phyloP scores from a whole-genome alignment of 2,329 filamentous ascomycete species.

The Cladosporium sp. region DNA sequence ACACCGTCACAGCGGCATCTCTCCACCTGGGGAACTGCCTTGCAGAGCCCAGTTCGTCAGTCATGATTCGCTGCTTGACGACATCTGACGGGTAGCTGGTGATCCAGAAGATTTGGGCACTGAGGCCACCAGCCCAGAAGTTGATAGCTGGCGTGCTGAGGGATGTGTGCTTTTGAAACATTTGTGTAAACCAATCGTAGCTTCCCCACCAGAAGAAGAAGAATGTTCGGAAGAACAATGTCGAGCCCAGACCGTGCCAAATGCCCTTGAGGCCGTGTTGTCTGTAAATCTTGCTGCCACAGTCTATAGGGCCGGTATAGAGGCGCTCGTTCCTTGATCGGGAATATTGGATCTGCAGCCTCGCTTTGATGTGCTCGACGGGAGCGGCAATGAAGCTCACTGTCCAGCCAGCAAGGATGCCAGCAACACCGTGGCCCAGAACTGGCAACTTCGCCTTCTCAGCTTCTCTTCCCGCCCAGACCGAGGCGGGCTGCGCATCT shows the following conservation, averaged over 20 bases:
- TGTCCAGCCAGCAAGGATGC: constrained; percentile 79
- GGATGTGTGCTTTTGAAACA: constrained; percentile 61
- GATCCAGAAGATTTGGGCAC: constrained; percentile 92
- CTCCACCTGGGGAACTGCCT: constrained; percentile 71
- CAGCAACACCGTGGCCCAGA: constrained; percentile 81
- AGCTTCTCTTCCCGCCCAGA: constrained; percentile 28
- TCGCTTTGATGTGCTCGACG: constrained; percentile 91
- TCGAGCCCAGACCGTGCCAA: constrained; percentile 81
- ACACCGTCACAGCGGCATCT: constrained; percentile 74
- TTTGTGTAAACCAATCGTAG: constrained; percentile 77
- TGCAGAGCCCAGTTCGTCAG: constrained; percentile 76
- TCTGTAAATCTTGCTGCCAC: constrained; percentile 60
- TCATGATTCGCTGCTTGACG: constrained; percentile 97
- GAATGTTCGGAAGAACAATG: constrained; percentile 82
- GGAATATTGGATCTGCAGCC: constrained; percentile 90
- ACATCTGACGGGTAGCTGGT: constrained; percentile 81
- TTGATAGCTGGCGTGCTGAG: constrained; percentile 79
- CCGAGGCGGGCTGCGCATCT: constrained; percentile 17
- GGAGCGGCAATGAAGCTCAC: constrained; percentile 92
- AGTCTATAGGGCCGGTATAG: constrained; percentile 86
- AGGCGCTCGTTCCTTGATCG: constrained; percentile 70
- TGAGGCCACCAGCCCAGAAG: constrained; percentile 94
- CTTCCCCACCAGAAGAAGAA: constrained; percentile 61
- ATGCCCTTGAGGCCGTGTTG: constrained; percentile 73
- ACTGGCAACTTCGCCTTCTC: constrained; percentile 58